Base-by-base conservation (phyloP, 2,329 filamentous ascomycete species). In the Chaetomiaceae sp. region DNA sequence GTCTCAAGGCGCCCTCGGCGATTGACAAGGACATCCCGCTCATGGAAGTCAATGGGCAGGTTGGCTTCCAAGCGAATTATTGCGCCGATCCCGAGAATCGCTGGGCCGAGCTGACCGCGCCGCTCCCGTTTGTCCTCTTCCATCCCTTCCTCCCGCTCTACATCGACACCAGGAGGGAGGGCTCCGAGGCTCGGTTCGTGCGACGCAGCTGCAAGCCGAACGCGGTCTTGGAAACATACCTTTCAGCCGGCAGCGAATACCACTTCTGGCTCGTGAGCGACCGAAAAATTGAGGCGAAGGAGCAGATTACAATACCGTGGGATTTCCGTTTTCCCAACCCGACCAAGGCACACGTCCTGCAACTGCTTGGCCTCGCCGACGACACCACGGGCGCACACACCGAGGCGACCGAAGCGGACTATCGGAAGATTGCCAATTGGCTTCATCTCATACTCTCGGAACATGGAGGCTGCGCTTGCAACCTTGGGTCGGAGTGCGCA, bases 261-360 rank as follows among this genome's bases (percentile, higher is more conserved):
- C 89, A 94, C 66, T 96, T 97, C 69, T 96, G 92, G 81, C 85
- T 96, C 59, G 83, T 96, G 55, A 91, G 90, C 63, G 89, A 89
- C 62, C 81, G 87, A 49, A 79, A 85, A 34, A 91, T 97, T 52
- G 71, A 78, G 15, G 75, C 83, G 1, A 75, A 78, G 37, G 82
- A 84, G 63, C 81, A 84, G 63, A 82, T 81, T 63, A 89, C 76
- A 23, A 80, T 78, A 62, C 81, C 74, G 49, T 89, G 77, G 89
- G 89, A 83, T 65, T 92, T 78, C 71, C 81, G 70, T 60, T 80
- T 79, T 60, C 81, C 75, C 62, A 86, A 75, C 66, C 80, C 72
- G 57, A 71, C 76, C 2, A 74, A 75, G 50, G 68, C 71, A 4
- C 76, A 80, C 29, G 82, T 82, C 68, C 71, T 83, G 5, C 76